Evolutionary conservation across 352 stramenopile genomes (phyloP), one percentile per base, ranked within the genome.

Genomic region (Phytophthora foliorum): DNA sequence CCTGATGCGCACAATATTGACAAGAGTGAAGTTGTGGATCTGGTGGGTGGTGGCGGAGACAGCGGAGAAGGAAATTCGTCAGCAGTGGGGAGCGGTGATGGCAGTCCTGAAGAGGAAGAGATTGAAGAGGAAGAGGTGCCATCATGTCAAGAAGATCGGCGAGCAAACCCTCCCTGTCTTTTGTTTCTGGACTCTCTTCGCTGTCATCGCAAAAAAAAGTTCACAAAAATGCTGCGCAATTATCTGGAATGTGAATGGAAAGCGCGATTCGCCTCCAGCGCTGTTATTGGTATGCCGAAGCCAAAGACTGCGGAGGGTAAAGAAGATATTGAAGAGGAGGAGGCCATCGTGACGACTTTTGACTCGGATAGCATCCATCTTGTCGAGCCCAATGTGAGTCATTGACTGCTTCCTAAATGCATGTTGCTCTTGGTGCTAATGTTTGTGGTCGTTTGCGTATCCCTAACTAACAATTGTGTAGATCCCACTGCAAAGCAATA

Each of bases 101-200:
- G 36, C 32, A 62, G n/a, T 57, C 17, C 31, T 38, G 51, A 73
- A 53, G 63, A 80, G 48, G 62, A 45, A 11, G 38, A 78, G 31
- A 49, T 78, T 1, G 76, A 90, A 61, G 70, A 84, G 67, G 77
- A 94, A 42, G 80, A 91, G 63, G 9, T 91, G 11, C 21, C 65
- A 16, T 72, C 64, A n/a, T 79, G 64, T 54, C 56, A 69, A 59
- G 36, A 72, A 41, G 57, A 87, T 21, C 77, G 84, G 7, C 51
- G 63, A 4, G 59, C 80, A 21, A 67, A 84, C 46, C 83, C 86
- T 45, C 80, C 79, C 17, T 97, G 92, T 63, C 77, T 98, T 42
- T 80, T 99, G 9, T 98, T 98, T 75, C 79, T 99, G 44, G 97
- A 99, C 75, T 98, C 95, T 42, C 80, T 99, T 42, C 89, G 87